Base-by-base conservation (phyloP, 2,329 filamentous ascomycete species). In the Fusarium heterosporum region DNA sequence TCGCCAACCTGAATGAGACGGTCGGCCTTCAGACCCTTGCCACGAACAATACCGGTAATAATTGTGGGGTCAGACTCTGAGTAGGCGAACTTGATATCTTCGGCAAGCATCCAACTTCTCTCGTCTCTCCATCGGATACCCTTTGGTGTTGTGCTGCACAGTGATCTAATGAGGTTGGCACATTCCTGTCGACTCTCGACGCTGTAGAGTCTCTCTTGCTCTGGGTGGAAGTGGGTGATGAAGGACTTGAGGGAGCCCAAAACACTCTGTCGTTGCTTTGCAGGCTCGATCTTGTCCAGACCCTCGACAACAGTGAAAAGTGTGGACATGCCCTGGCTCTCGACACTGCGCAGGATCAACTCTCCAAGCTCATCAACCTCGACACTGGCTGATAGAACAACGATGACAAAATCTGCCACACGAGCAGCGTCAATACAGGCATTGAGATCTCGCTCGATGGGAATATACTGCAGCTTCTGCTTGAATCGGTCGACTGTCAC, bases 121-220 rank as follows among this genome's bases (percentile, higher is more conserved):
- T 97, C 93, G 51, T 99, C 96, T 72, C 96, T 88, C 96, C 96
- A 99, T 66, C 90, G 84, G n/a, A 99, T 87, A 1, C 96, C 96
- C 81, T 97, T 98, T 12, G 96, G 95, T 41, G 91, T 93, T 34
- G 91, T 93, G 67, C 90, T 97, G 83, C 96, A 99, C 16, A 99
- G 82, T 28, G 93, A 95, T 51, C 96, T 88, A 78, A 98, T 91
- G 36, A 97, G 83, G 76, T 97, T 98, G 50, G 93, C 88, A 76
- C 92, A 95, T 77, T 99, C 96, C 75, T 97, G 93, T 74, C 92
- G 87, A 64, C 87, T 95, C 75, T 97, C 93, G 55, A 97, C 84
- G 70, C 89, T 96, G 78, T 95, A 93, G 16, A 99, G 85, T 79
- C 96, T 97, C 73, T 97, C 94, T 72, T 96, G 90, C 25, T 92